Base-by-base conservation (phyloP, 2,329 filamentous ascomycete genomes). In the Ilyonectria destructans region DNA sequence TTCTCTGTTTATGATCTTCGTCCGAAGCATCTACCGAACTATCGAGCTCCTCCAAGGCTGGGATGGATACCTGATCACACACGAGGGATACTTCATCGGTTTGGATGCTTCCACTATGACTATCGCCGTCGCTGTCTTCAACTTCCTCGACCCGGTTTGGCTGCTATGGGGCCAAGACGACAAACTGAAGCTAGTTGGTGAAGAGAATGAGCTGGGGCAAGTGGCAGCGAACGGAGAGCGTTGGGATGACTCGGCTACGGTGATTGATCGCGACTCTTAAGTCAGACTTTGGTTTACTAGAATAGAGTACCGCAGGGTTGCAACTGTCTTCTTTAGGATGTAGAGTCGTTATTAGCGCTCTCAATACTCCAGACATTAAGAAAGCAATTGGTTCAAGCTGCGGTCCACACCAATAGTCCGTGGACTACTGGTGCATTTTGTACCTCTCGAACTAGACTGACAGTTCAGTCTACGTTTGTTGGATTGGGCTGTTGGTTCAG, bases 1-100 rank as follows among this genome's bases (percentile, higher is more conserved):
- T 48, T 65, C 62, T 17, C 19, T 65, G 7, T 7, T 49, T 12
- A 49, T 37, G 15, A 49, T 59, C 1, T 65, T 58, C 15, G 33
- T 60, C n/a, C 62, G 62, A 64, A 58, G 62, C 55, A 58, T 64
- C 35, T 64, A 64, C 35, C 46, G 62, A 35, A 64, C 62, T 2
- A 54, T 65, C 17, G 62, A 65, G 29, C 62, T 65, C 35, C 46
- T 65, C 15, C 35, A 65, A 40, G 62, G 62, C 15, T 65, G 62
- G 62, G 56, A 65, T 35, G 62, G 56, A 31, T 43, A 65, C 10
- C n/a, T 65, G 56, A 65, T 65, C 21, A 65, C 56, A 3, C 56
- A 49, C 2, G 62, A 65, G 26, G 56, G 56, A 19, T 65, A 55
- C 9, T 65, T 65, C 6, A 59, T 65, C 35, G 62, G 56, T 6